Evolutionary conservation across 176 grass and related monocot genomes (phyloP).

Genomic region (Melocanna baccifera): DNA sequence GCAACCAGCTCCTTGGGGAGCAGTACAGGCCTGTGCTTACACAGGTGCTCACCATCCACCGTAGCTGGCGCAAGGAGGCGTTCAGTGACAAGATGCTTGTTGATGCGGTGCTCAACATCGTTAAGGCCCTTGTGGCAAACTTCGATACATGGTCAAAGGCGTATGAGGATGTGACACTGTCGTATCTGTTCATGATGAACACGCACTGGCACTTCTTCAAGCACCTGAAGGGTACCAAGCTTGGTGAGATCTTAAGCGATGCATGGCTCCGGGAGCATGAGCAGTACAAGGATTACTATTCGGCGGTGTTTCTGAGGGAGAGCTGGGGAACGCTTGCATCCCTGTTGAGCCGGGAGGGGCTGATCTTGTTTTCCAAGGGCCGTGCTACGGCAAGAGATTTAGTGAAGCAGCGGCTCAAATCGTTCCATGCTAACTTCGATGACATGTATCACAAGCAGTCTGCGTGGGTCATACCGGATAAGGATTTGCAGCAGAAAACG

Average conservation of each 20-base stretch:
- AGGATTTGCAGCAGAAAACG: slow-evolving; percentile 74
- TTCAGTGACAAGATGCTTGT: slow-evolving; percentile 61
- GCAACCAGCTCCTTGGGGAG: slow-evolving; percentile 67
- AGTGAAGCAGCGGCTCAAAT: slow-evolving; percentile 84
- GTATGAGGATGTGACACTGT: slow-evolving; percentile 50
- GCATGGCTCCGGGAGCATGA: slow-evolving; percentile 71
- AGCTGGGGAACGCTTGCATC: slow-evolving; percentile 83
- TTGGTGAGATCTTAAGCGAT: slow-evolving; percentile 70
- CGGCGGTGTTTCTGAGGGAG: slow-evolving; percentile 61
- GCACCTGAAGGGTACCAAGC: slow-evolving; percentile 63
- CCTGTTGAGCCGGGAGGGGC: slow-evolving; percentile 78
- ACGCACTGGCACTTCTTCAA: slow-evolving; percentile 83
- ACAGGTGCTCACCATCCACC: slow-evolving; percentile 70
- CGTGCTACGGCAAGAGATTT: slow-evolving; percentile 78
- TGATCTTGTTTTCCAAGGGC: slow-evolving; percentile 90
- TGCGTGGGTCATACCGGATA: slow-evolving; percentile 74
- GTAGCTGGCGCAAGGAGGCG: slow-evolving; percentile 70
- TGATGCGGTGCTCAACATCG: slow-evolving; percentile 43
- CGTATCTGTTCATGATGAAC: slow-evolving; percentile 65
- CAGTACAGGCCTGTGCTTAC: slow-evolving; percentile 49
- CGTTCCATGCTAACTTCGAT: slow-evolving; percentile 77
- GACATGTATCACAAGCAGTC: slow-evolving; percentile 86
- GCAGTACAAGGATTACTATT: slow-evolving; percentile 88
- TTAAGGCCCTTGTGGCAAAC: slow-evolving; percentile 61
- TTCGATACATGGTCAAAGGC: slow-evolving; percentile 70